These are phyloP conservation scores for Pythium biforme DNA, from an alignment of 352 stramenopile genomes.

Conservation along the genomic window DNA sequence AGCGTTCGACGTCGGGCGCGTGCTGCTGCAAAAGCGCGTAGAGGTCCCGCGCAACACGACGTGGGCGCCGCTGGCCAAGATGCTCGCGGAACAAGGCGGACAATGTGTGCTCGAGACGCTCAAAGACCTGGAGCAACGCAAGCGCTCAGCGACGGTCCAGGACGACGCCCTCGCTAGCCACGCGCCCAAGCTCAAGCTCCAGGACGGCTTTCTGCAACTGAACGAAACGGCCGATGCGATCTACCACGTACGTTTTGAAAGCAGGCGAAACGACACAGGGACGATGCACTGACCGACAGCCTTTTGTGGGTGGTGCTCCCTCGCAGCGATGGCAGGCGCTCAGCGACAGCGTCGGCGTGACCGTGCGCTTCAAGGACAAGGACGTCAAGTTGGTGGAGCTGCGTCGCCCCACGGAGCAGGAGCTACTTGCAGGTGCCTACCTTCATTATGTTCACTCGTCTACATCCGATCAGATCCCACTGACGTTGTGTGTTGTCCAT, in stretches of 20 bases:
- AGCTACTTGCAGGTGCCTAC: constrained; percentile 30
- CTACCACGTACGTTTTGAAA: constrained; percentile 48
- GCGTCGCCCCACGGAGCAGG: constrained; percentile 39
- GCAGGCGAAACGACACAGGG: background rate
- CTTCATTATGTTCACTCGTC: no score
- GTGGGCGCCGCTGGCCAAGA: constrained; percentile 26
- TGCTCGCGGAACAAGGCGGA: constrained; percentile 55
- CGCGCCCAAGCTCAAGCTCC: constrained; percentile 64
- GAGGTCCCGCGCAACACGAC: constrained; percentile 53
- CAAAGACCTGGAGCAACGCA: constrained; percentile 41
- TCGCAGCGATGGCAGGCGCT: constrained; percentile 75
- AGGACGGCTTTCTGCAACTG: constrained; percentile 57
- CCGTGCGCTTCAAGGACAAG: constrained; percentile 59
- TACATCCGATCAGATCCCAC: no score
- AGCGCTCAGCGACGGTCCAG: constrained; percentile 48
- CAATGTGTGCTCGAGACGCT: constrained; percentile 74
- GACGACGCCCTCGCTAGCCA: constrained; percentile 54
- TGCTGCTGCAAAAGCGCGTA: constrained; percentile 55
- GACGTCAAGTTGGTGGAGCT: constrained; percentile 72
- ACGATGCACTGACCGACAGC: no score
- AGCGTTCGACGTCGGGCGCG: constrained; percentile 80
- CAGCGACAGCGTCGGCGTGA: constrained; percentile 69
- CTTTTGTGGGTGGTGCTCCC: background rate
- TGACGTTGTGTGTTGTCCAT: no score
- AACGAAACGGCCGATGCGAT: constrained; percentile 50